Evolutionary conservation across 805 yeast genomes (phyloP).

Genomic region (Suhomyces sp.): DNA sequence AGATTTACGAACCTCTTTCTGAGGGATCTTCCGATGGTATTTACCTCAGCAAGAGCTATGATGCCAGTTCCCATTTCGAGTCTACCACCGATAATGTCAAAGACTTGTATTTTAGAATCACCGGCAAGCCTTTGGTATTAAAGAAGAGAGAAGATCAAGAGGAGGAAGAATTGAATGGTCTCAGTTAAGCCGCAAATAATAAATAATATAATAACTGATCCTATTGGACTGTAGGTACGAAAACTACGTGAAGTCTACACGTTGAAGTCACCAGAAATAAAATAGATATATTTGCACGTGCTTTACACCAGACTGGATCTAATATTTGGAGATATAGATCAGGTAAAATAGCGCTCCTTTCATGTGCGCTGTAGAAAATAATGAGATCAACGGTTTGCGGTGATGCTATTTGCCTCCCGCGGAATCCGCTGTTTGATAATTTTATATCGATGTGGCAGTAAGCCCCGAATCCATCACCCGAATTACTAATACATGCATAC

Average conservation of each 20-base stretch:
- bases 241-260: too few relatives aligned
- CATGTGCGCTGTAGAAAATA: neutral
- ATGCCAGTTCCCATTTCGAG: slow-evolving; percentile 94
- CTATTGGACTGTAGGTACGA: too few relatives aligned
- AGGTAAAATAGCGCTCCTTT: neutral
- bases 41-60: slow-evolving; percentile 84
- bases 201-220: neutral
- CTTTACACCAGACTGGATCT: neutral
- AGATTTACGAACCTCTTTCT: slow-evolving; percentile 78
- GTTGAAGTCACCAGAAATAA: neutral
- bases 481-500: neutral
- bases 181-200: slow-evolving; percentile 5
- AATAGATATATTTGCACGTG: neutral
- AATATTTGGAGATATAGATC: neutral
- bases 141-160: slow-evolving; percentile 70
- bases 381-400: neutral
- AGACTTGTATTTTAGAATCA: slow-evolving; percentile 86
- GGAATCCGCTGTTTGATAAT: too few relatives aligned
- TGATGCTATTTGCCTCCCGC: neutral
- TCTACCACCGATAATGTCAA: slow-evolving; percentile 95
- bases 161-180: slow-evolving; percentile 48
- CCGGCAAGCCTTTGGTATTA: slow-evolving; percentile 87
- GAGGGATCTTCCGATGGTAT: slow-evolving; percentile 81
- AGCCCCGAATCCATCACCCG: neutral
- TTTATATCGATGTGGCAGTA: neutral